Conservation (phyloP, 805 yeast species). For the Torulaspora delbrueckii region DNA sequence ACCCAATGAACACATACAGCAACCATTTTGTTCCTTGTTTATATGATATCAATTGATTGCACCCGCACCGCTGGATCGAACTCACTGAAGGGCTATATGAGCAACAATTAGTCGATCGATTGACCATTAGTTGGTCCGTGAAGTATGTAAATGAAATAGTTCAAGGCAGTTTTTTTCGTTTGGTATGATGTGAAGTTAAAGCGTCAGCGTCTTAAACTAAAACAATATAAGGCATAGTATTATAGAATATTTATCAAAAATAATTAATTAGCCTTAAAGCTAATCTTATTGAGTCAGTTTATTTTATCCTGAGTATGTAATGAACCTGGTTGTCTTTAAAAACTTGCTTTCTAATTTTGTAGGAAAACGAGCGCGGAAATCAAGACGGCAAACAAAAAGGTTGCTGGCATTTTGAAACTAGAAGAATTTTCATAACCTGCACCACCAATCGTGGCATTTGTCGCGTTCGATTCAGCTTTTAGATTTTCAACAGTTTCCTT, state of each 20-base stretch:
- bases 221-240: neutral
- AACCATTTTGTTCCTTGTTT: conserved; percentile 16
- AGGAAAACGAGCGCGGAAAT: conserved; percentile 15
- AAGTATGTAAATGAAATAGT: neutral
- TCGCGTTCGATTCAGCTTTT: conserved; percentile 1
- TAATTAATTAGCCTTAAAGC: neutral
- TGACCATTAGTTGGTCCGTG: neutral
- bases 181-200: neutral
- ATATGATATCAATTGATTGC: neutral
- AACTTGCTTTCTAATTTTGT: conserved; percentile 6
- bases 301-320: neutral
- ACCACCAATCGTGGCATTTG: conserved; percentile 5
- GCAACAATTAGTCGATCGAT: neutral
- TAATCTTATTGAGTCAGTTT: neutral
- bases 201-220: conserved; percentile 5
- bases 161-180: neutral
- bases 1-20: conserved; percentile 17
- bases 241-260: neutral
- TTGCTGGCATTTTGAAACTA: conserved; percentile 14
- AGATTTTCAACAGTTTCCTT: neutral
- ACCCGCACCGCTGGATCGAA: neutral
- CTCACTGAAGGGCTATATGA: neutral
- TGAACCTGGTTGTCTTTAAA: neutral
- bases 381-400: conserved; percentile 16
- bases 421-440: conserved; percentile 16